Base-by-base conservation (phyloP, 768 basidiomycete genomes). In the Leccinum pellstonianum region DNA sequence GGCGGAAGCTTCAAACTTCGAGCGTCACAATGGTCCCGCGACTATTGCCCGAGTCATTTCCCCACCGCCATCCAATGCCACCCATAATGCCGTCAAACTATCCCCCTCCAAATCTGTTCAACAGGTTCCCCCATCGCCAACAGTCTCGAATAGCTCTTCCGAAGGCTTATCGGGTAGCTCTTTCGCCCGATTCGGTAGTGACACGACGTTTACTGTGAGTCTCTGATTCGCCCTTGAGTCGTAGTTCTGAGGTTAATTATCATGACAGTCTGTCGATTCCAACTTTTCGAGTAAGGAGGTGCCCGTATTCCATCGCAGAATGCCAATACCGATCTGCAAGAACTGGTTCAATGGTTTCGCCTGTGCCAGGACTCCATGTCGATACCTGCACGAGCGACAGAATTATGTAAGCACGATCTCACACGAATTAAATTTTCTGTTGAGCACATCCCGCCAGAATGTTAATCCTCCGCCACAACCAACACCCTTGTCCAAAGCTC, bases 201-300 rank as follows among this genome's bases (percentile, higher is more conserved):
- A 67, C 35, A 70, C 69, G 2, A 59, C 70, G 2, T 63, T 58
- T 47, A 70, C 65, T 9, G 69, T 70, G 58, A 27, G 65, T 47
- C 15, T 9, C 4, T 17, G 6, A 21, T 50, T 8, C n/a, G 0
- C 2, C 6, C 1, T 14, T 10, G 3, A 15, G 14, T 8, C 12
- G 14, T 52, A 3, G 27, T 52, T 48, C 50, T 59, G 23, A 70
- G 25, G 7, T 5, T 17, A 33, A 23, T 4, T 21, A 19, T 21
- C 21, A 1, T 8, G 4, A 19, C n/a, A 70, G 69, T 71, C 69
- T 21, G 58, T 70, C 6, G 61, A 57, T 9, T 62, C 69, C 9
- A 52, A 48, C 3, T 4, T 21, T 2, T 69, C 69, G 4, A 54
- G 19, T 4, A 57, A 27, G n/a, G 11, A 46, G 2, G 5, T 46